Evolutionary conservation across 192 early-diverging fungal genomes (phyloP).

Genomic region (Backusella westeae): DNA sequence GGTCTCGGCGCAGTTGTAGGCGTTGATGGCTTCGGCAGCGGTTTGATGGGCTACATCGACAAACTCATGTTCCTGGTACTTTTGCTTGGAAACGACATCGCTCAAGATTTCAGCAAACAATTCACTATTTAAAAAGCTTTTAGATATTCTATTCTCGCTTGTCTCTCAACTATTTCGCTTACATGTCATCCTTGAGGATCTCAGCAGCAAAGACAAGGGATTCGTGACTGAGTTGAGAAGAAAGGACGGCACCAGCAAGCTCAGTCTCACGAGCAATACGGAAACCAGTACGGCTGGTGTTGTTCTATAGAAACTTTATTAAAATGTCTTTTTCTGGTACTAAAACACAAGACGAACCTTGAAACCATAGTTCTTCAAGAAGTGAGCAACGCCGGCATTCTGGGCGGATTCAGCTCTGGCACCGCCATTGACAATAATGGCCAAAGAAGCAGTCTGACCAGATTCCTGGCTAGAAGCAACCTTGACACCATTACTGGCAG

Average conservation of each 20-base stretch:
- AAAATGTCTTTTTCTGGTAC: neutral
- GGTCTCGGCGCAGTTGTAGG: constrained; percentile 62
- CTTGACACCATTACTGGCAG: constrained; percentile 55
- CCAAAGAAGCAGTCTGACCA: constrained; percentile 73
- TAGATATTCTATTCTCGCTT: neutral
- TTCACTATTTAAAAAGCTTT: constrained; percentile 32
- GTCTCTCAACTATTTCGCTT: constrained; percentile 30
- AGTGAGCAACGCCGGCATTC: constrained; percentile 84
- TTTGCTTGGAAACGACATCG: constrained; percentile 73
- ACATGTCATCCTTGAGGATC: constrained; percentile 90
- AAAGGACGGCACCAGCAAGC: constrained; percentile 83
- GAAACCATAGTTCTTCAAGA: constrained; percentile 87
- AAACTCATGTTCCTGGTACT: constrained; percentile 88
- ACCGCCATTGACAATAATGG: constrained; percentile 88
- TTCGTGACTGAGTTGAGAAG: constrained; percentile 80
- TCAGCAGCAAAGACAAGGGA: constrained; percentile 82
- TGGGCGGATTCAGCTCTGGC: constrained; percentile 75
- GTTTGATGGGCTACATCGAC: constrained; percentile 62
- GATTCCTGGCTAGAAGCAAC: constrained; percentile 68
- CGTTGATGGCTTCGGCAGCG: constrained; percentile 61
- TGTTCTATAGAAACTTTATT: constrained; percentile 55
- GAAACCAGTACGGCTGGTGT: constrained; percentile 77
- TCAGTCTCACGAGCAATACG: constrained; percentile 89
- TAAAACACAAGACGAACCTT: constrained; percentile 46
- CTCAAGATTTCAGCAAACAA: constrained; percentile 85